Evolutionary conservation across 345 rosid species (phyloP), one percentile per base, ranked within the genome.

Genomic region (Balakata baccata): DNA sequence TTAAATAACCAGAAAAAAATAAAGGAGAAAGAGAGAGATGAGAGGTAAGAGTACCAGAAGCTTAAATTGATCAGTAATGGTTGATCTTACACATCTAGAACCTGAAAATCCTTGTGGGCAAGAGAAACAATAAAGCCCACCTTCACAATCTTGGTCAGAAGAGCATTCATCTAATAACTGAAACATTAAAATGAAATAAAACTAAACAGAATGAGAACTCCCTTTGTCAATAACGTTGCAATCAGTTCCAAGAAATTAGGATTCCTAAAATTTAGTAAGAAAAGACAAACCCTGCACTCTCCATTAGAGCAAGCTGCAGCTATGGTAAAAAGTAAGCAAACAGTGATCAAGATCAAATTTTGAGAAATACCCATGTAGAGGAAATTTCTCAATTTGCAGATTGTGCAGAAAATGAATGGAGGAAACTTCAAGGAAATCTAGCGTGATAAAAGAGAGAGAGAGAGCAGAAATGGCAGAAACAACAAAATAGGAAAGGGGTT

Each of bases 121-220:
- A 41, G 84, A 74, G 73, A 83, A 86, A 64, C 96, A 90, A 53
- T 87, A 81, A 9, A 87, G 85, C 22, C 90, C 96, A 6, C 79
- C 85, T 66, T 23, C 87, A 45, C 96, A 90, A 80, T 90, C 92
- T 75, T 83, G 78, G 71, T 90, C 85, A 5, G 79, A 75, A 0
- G 87, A 86, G 73, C 96, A 90, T 50, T 68, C 75, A 43, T 87
- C 91, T 18, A 87, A 83, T 22, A 88, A 78, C 96, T 89, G 38
- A 7, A 5, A n/a, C 5, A 72, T 51, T n/a, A 3, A 11, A 29
- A 54, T 0, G 18, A 22, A 63, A 34, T 17, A 13, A 41, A 38
- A 7, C 17, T 5, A 7, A 58, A 58, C 25, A 60, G 11, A 23
- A 46, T 38, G 1, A 52, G 34, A 23, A 59, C 25, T 25, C 47